These are phyloP conservation scores for Diaporthe helianthi DNA, from an alignment of 2,329 filamentous ascomycete genomes.

Conservation along the genomic window DNA sequence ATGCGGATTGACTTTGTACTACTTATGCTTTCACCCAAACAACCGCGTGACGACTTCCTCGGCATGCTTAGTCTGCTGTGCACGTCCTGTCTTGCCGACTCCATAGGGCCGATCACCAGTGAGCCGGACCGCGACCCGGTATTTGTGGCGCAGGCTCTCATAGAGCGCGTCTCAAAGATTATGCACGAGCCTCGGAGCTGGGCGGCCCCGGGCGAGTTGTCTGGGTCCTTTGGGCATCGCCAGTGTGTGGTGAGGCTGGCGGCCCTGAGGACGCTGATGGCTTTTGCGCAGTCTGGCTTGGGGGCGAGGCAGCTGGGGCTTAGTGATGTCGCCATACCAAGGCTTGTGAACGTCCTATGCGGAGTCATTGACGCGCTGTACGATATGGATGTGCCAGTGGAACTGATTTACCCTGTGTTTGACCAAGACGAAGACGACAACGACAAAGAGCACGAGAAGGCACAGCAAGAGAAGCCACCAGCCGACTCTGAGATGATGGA, in stretches of 20 bases:
- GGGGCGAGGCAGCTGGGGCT: constrained; percentile 70
- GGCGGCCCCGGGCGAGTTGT: constrained; percentile 43
- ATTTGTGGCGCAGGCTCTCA: constrained; percentile 55
- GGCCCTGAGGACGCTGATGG: constrained; percentile 61
- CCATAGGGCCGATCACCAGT: constrained; percentile 69
- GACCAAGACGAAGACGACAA: not conserved
- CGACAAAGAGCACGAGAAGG: not conserved
- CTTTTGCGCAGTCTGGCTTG: constrained; percentile 68
- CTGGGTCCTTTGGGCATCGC: constrained; percentile 44
- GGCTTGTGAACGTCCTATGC: constrained; percentile 71
- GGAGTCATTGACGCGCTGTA: constrained; percentile 78
- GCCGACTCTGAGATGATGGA: constrained; percentile 4
- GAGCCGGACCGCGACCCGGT: constrained; percentile 50
- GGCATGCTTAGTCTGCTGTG: constrained; percentile 70
- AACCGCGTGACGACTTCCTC: constrained; percentile 68
- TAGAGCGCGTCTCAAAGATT: constrained; percentile 69
- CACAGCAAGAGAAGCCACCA: not conserved
- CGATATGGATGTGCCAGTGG: constrained; percentile 56
- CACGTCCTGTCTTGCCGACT: constrained; percentile 68
- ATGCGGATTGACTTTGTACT: constrained; percentile 72
- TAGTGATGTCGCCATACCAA: constrained; percentile 74
- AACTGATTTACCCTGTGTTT: not conserved
- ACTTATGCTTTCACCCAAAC: constrained; percentile 71
- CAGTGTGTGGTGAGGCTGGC: constrained; percentile 53
- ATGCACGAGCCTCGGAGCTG: constrained; percentile 63